Base-by-base conservation (phyloP, 2,329 filamentous ascomycete genomes). In the Cytospora chrysosperma region DNA sequence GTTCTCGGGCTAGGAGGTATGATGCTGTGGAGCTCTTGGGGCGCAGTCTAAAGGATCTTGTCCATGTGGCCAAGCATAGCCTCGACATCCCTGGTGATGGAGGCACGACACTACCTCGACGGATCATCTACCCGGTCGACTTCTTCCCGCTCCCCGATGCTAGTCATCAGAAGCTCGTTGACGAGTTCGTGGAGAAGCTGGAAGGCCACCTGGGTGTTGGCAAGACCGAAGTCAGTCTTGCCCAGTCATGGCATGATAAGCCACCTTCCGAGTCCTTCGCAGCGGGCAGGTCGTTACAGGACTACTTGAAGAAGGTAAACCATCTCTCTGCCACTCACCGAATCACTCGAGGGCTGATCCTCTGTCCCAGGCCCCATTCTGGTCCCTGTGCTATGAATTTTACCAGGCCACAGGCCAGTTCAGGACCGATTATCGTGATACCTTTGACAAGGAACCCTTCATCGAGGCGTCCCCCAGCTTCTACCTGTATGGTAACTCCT, bases 381-480 rank as follows among this genome's bases (percentile, higher is more conserved):
- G 52, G 61, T 65, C 64, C 10, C 56, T 65, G 13, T 60, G 56
- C 10, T 59, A 58, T 34, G 64, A 65, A 9, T 63, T 47, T 17
- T 61, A 61, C 26, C 61, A 58, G 12, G 15, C 21, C 32, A 49
- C 17, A 8, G 59, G 60, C 13, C 12, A 57, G 1, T 65, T 65
- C 37, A 62, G 57, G 17, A 32, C 49, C 13, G 61, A 61, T 12
- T 65, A 65, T 7, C 28, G 19, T 17, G 57, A 64, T 26, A 50
- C n/a, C 3, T 57, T 61, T 30, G 57, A 43, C 28, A 40, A 47
- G 13, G 53, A 57, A 26, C 64, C 64, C 5, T 65, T 65, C 28
- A 27, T 65, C 3, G 64, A 65, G 53, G 30, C 54, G 2, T 43
- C 57, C 13, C 37, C 64, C 27, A 53, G 53, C 40, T 43, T 61